Evolutionary conservation across 106 monocot genomes (phyloP).

Genomic region (Narthecium ossifragum): DNA sequence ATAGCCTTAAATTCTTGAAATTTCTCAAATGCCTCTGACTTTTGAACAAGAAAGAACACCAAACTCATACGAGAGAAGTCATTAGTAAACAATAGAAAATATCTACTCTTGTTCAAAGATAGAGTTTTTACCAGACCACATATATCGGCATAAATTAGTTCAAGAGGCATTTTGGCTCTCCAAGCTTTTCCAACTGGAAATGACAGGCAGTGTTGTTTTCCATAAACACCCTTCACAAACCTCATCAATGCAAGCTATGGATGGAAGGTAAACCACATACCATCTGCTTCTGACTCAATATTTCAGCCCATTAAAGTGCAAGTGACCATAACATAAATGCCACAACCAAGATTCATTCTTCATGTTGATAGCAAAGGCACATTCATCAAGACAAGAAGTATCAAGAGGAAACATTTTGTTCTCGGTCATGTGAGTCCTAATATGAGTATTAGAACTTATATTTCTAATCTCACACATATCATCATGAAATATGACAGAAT

Average conservation of each 20-base stretch:
- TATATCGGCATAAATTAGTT: slow-evolving; percentile 4
- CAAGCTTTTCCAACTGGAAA: slow-evolving; percentile 9
- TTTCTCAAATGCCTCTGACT: too few species aligned
- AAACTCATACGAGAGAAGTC: slow-evolving; percentile 2
- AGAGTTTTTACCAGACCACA: slow-evolving; percentile 2
- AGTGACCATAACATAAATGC: slow-evolving; percentile 6
- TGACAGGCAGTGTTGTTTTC: slow-evolving; percentile 2
- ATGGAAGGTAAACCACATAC: too few species aligned
- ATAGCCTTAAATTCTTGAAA: too few species aligned
- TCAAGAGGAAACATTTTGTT: too few species aligned
- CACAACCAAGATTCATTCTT: too few species aligned
- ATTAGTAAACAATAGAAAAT: slow-evolving; percentile 13
- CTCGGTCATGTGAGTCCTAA: too few species aligned
- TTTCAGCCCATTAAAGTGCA: slow-evolving; percentile 4
- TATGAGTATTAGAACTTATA: too few species aligned
- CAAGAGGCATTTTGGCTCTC: background rate
- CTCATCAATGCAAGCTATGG: too few species aligned
- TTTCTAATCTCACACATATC: background rate
- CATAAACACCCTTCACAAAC: too few species aligned
- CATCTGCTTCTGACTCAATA: background rate
- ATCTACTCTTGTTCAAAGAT: slow-evolving; percentile 2
- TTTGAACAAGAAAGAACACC: too few species aligned
- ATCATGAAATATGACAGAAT: background rate
- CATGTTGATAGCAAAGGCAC: too few species aligned
- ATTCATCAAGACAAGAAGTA: too few species aligned